Evolutionary conservation across 306 rosid genomes (phyloP).

Genomic region (Lathyrus tuberosus): DNA sequence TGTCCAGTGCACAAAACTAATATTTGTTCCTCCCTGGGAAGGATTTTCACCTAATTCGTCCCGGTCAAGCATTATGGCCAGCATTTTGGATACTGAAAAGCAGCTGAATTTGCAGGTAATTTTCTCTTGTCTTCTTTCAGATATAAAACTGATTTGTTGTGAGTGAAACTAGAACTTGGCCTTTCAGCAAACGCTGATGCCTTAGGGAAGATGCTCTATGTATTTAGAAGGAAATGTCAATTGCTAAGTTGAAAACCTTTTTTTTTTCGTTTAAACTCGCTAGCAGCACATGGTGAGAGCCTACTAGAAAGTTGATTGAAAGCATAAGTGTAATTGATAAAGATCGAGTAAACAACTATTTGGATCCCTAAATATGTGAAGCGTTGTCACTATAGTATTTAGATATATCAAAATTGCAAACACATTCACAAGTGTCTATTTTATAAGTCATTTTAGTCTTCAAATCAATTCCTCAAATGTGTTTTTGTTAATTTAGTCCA

Average conservation of each 20-base stretch:
- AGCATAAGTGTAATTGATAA: constrained; percentile 18
- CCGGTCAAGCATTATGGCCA: constrained; percentile 90
- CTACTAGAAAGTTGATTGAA: constrained; percentile 22
- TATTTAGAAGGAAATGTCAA: constrained; percentile 32
- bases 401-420: no score
- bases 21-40: constrained; percentile 98
- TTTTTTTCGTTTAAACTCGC: constrained; percentile 20
- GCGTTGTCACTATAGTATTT: no score
- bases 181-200: constrained; percentile 13
- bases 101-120: constrained; percentile 60
- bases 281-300: constrained; percentile 23
- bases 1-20: constrained; percentile 90
- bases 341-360: not conserved
- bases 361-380: no score
- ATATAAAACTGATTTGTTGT: not conserved
- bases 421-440: no score
- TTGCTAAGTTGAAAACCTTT: constrained; percentile 21
- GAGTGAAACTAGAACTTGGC: constrained; percentile 24
- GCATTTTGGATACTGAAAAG: constrained; percentile 60
- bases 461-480: no score
- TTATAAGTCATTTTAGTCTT: no score
- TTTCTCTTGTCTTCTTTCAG: constrained; percentile 13
- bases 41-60: constrained; percentile 98
- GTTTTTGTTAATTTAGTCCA: no score
- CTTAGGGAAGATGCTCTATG: constrained; percentile 29